Evolutionary conservation across 169 alveolate genomes (phyloP).

Genomic region (Plasmodium vinckei): DNA sequence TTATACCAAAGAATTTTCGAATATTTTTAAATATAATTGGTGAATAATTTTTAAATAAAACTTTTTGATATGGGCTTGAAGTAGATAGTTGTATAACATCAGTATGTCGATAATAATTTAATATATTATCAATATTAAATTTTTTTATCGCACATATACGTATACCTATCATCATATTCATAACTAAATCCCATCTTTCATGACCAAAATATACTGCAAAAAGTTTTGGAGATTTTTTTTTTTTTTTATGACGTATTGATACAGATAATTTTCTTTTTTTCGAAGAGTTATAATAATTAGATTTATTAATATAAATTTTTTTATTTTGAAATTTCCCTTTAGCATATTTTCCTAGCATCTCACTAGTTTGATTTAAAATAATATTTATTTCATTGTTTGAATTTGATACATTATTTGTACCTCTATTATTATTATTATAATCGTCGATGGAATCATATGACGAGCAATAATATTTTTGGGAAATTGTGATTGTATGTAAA

Average conservation of each 20-base stretch:
- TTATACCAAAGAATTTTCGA: slow-evolving; percentile 91
- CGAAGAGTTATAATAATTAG: slow-evolving; percentile 17
- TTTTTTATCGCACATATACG: slow-evolving; percentile 85
- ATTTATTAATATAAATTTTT: slow-evolving; percentile 43
- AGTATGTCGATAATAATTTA: slow-evolving; percentile 26
- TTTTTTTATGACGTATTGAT: slow-evolving; percentile 37
- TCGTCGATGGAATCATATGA: slow-evolving; percentile 55
- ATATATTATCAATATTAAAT: slow-evolving; percentile 8
- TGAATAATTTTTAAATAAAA: slow-evolving; percentile 94
- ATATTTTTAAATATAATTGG: slow-evolving; percentile 96
- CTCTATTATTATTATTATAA: not conserved
- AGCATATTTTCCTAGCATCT: slow-evolving; percentile 29
- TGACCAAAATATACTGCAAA: slow-evolving; percentile 92
- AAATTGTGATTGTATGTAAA: slow-evolving; percentile 30
- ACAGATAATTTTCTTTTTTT: slow-evolving; percentile 62
- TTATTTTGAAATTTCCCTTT: slow-evolving; percentile 16
- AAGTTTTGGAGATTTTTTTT: slow-evolving; percentile 23
- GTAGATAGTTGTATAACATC: slow-evolving; percentile 41
- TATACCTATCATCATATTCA: slow-evolving; percentile 93
- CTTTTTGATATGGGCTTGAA: slow-evolving; percentile 39
- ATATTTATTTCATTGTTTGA: slow-evolving; percentile 11
- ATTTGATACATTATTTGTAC: not conserved
- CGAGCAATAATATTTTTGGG: slow-evolving; percentile 30
- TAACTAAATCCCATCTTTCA: slow-evolving; percentile 92
- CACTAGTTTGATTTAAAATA: slow-evolving; percentile 24